A percentile compares a stretch with the other conserved stretches of the same genome.
These are phyloP conservation scores for Platanthera guangdongensis DNA, from an alignment of 106 monocot genomes.

Conservation along the genomic window DNA sequence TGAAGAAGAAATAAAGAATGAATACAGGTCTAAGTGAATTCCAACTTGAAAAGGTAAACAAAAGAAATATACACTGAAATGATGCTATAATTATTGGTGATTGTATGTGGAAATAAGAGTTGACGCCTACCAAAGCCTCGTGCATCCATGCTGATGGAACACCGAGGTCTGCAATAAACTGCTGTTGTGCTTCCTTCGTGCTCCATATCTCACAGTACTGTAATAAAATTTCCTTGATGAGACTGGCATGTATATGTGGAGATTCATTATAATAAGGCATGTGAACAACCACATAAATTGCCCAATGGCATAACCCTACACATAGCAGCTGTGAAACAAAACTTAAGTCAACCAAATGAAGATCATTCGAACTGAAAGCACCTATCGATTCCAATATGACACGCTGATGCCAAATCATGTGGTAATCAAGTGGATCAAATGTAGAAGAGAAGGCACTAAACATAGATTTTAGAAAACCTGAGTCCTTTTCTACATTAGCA, in stretches of 20 bases:
- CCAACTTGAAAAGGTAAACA: neutral
- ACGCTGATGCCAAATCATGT: slow-evolving; percentile 97
- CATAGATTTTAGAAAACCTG: slow-evolving; percentile 62
- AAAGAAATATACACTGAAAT: neutral
- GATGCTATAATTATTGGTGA: neutral
- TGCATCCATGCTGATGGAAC: slow-evolving; percentile 91
- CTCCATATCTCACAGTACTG: slow-evolving; percentile 91
- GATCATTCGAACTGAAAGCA: slow-evolving; percentile 59
- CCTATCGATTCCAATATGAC: slow-evolving; percentile 75
- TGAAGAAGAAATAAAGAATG: slow-evolving; percentile 4
- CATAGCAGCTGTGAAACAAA: slow-evolving; percentile 77
- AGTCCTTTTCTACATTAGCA: slow-evolving; percentile 50
- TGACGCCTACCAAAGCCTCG: slow-evolving; percentile 66
- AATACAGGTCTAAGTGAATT: neutral
- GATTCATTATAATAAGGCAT: slow-evolving; percentile 44
- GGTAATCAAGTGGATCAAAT: slow-evolving; percentile 86
- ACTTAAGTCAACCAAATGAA: slow-evolving; percentile 85
- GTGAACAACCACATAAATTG: slow-evolving; percentile 86
- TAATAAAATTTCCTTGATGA: slow-evolving; percentile 73
- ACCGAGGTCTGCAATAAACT: slow-evolving; percentile 84
- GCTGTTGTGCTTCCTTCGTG: slow-evolving; percentile 42
- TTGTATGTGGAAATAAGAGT: neutral
- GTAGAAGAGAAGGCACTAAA: slow-evolving; percentile 89
- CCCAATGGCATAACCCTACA: slow-evolving; percentile 87
- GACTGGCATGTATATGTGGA: slow-evolving; percentile 46